Evolutionary conservation across 306 rosid species (phyloP).

Genomic region (Sophora flavescens): DNA sequence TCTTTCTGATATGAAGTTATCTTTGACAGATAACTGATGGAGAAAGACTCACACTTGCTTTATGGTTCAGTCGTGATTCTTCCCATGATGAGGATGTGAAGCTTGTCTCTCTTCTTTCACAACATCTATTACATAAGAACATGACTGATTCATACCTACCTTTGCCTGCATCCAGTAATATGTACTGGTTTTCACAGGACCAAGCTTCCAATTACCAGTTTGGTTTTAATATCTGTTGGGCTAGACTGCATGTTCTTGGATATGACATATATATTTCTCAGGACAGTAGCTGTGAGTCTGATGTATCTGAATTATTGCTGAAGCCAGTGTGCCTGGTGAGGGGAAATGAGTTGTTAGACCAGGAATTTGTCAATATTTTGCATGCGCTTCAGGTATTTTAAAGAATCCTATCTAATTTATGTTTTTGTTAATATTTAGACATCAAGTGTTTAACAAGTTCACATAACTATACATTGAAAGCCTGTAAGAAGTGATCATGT

Average conservation of each 20-base stretch:
- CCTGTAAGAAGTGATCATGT: slow-evolving; percentile 9
- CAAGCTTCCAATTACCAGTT: slow-evolving; percentile 53
- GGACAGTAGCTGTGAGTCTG: slow-evolving; percentile 49
- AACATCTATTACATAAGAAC: slow-evolving; percentile 49
- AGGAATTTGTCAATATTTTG: slow-evolving; percentile 74
- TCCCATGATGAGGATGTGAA: slow-evolving; percentile 88
- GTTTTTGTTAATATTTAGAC: background rate
- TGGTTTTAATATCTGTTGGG: slow-evolving; percentile 91
- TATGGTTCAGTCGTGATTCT: slow-evolving; percentile 91
- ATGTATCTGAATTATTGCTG: slow-evolving; percentile 60
- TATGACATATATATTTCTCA: slow-evolving; percentile 59
- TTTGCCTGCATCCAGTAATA: slow-evolving; percentile 76
- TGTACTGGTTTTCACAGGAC: slow-evolving; percentile 85
- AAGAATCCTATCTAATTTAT: background rate
- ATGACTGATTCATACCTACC: slow-evolving; percentile 62
- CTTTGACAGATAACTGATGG: slow-evolving; percentile 78
- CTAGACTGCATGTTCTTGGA: slow-evolving; percentile 80
- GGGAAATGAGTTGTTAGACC: slow-evolving; percentile 65
- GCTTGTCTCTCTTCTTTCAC: slow-evolving; percentile 78
- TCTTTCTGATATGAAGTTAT: slow-evolving; percentile 46
- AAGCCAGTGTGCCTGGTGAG: slow-evolving; percentile 63
- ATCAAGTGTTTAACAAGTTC: slow-evolving; percentile 15
- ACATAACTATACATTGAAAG: slow-evolving; percentile 16
- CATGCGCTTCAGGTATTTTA: slow-evolving; percentile 90
- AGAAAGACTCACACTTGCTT: slow-evolving; percentile 90